phyloP scores from a whole-genome alignment of 179 eudicot species.

The Dionaea muscipula region DNA sequence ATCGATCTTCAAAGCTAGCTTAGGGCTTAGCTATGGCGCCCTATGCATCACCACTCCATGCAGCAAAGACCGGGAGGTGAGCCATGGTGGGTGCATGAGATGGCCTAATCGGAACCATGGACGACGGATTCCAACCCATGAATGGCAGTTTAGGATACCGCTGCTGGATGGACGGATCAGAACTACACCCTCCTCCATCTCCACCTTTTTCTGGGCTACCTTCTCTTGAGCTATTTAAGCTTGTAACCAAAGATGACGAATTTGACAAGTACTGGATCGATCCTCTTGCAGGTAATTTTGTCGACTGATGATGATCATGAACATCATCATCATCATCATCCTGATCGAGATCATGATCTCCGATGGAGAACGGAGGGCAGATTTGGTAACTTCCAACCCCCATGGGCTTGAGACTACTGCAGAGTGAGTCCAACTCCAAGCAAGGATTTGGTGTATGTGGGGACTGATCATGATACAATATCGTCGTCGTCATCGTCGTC shows the following conservation, averaged over 20 bases:
- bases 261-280: slow-evolving; percentile 34
- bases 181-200: no score
- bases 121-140: slow-evolving; percentile 32
- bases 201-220: slow-evolving; percentile 42
- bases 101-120: slow-evolving; percentile 34
- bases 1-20: no score
- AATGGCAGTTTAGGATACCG: slow-evolving; percentile 10
- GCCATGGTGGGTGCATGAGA: slow-evolving; percentile 23
- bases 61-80: slow-evolving; percentile 59
- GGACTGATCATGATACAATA: slow-evolving; percentile 3
- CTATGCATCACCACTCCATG: slow-evolving; percentile 37
- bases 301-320: slow-evolving; percentile 13
- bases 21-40: slow-evolving; percentile 9
- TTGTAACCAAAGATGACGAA: slow-evolving; percentile 51
- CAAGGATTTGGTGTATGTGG: no score
- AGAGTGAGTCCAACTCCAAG: no score
- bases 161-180: slow-evolving; percentile 9
- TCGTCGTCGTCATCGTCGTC: no score
- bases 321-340: no score
- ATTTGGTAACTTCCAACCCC: no score
- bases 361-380: no score
- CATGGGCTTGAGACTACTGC: no score
- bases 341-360: no score
- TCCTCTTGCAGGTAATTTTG: slow-evolving; percentile 18
- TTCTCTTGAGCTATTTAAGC: slow-evolving; percentile 64